Evolutionary conservation across 208 protist genomes (phyloP).

Genomic region (Wallacemonas rigidus): DNA sequence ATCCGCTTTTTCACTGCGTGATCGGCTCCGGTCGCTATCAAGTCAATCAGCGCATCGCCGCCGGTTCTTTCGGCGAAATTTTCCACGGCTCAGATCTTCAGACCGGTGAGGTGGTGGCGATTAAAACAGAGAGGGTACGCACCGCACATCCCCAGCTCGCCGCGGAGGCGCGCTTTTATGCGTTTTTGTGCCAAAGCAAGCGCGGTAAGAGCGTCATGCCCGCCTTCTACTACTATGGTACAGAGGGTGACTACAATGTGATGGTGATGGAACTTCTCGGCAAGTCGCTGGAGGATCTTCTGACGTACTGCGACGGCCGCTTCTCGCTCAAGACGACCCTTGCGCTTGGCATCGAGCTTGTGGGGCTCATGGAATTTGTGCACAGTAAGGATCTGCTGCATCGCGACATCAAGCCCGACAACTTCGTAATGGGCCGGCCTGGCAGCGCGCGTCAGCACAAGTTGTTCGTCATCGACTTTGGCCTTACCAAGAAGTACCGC

Average conservation of each 20-base stretch:
- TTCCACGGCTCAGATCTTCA: conserved; percentile 91
- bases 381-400: conserved; percentile 93
- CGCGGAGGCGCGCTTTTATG: conserved; percentile 90
- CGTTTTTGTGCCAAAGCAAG: conserved; percentile 73
- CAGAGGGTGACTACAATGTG: conserved; percentile 94
- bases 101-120: conserved; percentile 86
- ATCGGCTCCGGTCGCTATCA: conserved; percentile 85
- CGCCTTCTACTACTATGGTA: conserved; percentile 85
- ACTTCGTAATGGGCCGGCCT: conserved; percentile 90
- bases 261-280: conserved; percentile 70
- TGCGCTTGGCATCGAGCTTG: conserved; percentile 94
- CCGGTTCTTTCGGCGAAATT: conserved; percentile 94
- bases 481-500: conserved; percentile 99
- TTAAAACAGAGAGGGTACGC: conserved; percentile 92
- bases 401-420: conserved; percentile 96
- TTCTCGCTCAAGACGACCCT: conserved; percentile 93
- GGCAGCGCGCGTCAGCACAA: conserved; percentile 87
- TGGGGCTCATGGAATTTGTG: conserved; percentile 90
- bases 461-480: conserved; percentile 99
- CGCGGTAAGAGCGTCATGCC: conserved; percentile 87
- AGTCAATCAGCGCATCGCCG: conserved; percentile 97
- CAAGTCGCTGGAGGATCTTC: conserved; percentile 82
- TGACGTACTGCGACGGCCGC: conserved; percentile 85
- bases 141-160: conserved; percentile 92
- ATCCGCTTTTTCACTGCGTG: conserved; percentile 5